These are phyloP conservation scores for Cystofilobasidium ferigula DNA, from an alignment of 768 basidiomycete species.

Conservation along the genomic window DNA sequence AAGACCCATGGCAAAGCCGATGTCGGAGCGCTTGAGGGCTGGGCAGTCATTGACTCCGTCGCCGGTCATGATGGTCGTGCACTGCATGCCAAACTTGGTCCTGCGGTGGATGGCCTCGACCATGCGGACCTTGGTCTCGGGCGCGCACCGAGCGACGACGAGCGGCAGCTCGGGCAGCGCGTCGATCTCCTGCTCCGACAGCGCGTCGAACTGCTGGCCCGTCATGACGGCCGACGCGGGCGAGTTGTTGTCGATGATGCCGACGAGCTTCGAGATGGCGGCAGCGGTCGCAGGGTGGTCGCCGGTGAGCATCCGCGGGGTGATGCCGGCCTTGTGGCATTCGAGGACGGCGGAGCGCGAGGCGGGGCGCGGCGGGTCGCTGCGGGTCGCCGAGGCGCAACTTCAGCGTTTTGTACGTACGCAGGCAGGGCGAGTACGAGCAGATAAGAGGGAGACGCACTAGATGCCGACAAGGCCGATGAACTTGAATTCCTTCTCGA, in stretches of 20 bases:
- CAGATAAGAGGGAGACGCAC: conserved; percentile 17
- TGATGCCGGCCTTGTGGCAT: conserved; percentile 48
- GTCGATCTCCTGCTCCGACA: conserved; percentile 50
- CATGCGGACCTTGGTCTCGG: conserved; percentile 49
- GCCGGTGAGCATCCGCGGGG: conserved; percentile 47
- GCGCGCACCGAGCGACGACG: conserved; percentile 50
- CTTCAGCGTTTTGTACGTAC: too few relatives aligned
- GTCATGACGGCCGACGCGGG: conserved; percentile 37
- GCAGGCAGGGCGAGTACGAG: neutral
- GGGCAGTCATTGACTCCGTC: conserved; percentile 51
- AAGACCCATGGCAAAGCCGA: conserved; percentile 54
- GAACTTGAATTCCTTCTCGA: conserved; percentile 46
- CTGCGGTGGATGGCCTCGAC: conserved; percentile 52
- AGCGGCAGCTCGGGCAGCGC: conserved; percentile 44
- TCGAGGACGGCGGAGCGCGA: conserved; percentile 47
- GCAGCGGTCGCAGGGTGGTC: conserved; percentile 49
- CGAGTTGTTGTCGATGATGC: conserved; percentile 40
- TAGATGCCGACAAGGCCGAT: conserved; percentile 50
- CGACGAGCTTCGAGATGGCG: conserved; percentile 47
- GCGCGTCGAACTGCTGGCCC: conserved; percentile 47
- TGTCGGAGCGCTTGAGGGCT: conserved; percentile 50
- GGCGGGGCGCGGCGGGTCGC: conserved; percentile 50
- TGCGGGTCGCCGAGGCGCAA: too few relatives aligned
- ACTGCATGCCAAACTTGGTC: conserved; percentile 33
- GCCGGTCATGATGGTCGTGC: conserved; percentile 51